Conservation (phyloP, 129 eudicot species). For the Pseudognaphalium luteoalbum region DNA sequence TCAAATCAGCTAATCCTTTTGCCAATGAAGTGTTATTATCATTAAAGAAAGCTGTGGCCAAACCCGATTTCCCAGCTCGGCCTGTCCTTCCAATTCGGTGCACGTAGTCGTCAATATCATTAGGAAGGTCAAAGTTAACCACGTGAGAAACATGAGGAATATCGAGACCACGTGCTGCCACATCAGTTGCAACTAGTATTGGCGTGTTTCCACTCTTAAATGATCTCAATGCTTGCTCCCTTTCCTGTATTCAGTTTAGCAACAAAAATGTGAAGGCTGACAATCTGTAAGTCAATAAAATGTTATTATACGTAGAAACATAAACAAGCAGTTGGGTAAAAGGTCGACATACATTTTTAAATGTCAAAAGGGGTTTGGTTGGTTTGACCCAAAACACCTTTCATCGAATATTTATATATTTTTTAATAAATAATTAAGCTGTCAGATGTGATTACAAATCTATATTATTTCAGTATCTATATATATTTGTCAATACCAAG, state of each 20-base stretch:
- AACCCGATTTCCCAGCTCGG: slow-evolving; percentile 51
- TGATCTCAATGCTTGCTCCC: slow-evolving; percentile 48
- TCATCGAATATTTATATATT: too few species aligned
- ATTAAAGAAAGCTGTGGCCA: slow-evolving; percentile 55
- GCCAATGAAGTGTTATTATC: slow-evolving; percentile 56
- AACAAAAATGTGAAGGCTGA: background rate
- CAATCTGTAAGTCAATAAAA: background rate
- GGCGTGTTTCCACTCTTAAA: slow-evolving; percentile 48
- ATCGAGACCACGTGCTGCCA: slow-evolving; percentile 88
- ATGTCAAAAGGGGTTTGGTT: too few species aligned
- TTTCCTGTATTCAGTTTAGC: slow-evolving; percentile 39
- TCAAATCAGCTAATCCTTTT: slow-evolving; percentile 57
- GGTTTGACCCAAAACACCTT: too few species aligned
- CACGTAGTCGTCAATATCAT: slow-evolving; percentile 82
- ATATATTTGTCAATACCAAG: too few species aligned
- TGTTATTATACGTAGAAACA: too few species aligned
- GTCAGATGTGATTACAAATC: too few species aligned
- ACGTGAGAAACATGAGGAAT: slow-evolving; percentile 85
- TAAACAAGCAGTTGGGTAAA: too few species aligned
- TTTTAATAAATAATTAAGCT: too few species aligned
- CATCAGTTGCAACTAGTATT: slow-evolving; percentile 66
- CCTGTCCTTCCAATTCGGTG: slow-evolving; percentile 68
- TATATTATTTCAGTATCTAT: too few species aligned
- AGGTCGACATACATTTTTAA: too few species aligned
- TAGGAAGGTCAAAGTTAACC: slow-evolving; percentile 80